These are phyloP conservation scores for Cadophora gregata DNA, from an alignment of 2,329 filamentous ascomycete species.

Conservation along the genomic window DNA sequence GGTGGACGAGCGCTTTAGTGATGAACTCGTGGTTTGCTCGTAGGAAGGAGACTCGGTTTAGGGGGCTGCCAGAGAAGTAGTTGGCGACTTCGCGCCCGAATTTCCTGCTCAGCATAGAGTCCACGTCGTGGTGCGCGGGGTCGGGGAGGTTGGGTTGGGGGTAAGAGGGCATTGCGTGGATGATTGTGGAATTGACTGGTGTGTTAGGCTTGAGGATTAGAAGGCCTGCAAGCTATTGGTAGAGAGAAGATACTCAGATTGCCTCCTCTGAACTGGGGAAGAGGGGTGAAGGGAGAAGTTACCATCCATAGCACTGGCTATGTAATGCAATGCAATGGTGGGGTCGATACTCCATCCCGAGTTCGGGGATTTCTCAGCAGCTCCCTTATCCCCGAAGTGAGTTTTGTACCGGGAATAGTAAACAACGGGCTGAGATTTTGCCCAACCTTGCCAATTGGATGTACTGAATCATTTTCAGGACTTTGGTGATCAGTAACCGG, in stretches of 20 bases:
- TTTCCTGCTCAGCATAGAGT: conserved; percentile 71
- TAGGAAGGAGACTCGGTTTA: conserved; percentile 83
- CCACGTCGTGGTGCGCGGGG: conserved; percentile 41
- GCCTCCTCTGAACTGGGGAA: not conserved
- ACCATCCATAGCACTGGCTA: conserved; percentile 1
- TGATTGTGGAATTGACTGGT: too few relatives aligned
- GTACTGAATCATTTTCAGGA: too few relatives aligned
- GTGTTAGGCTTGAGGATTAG: not conserved
- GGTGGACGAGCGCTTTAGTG: conserved; percentile 67
- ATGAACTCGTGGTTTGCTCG: conserved; percentile 75
- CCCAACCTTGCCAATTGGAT: too few relatives aligned
- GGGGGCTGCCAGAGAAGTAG: conserved; percentile 80
- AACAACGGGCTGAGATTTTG: not conserved
- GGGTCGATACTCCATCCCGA: not conserved
- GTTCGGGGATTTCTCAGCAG: conserved; percentile 15
- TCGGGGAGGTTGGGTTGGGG: conserved; percentile 42
- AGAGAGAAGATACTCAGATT: not conserved
- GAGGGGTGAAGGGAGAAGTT: conserved; percentile 1
- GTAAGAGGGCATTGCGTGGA: conserved; percentile 38
- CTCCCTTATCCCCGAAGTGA: conserved; percentile 1
- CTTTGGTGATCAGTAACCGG: too few relatives aligned
- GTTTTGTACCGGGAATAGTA: not conserved
- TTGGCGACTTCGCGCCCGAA: conserved; percentile 83
- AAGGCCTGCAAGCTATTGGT: conserved; percentile 3
- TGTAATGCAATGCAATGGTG: conserved; percentile 9